These are phyloP conservation scores for Metschnikowia continentalis DNA, from an alignment of 805 yeast species.

Conservation along the genomic window DNA sequence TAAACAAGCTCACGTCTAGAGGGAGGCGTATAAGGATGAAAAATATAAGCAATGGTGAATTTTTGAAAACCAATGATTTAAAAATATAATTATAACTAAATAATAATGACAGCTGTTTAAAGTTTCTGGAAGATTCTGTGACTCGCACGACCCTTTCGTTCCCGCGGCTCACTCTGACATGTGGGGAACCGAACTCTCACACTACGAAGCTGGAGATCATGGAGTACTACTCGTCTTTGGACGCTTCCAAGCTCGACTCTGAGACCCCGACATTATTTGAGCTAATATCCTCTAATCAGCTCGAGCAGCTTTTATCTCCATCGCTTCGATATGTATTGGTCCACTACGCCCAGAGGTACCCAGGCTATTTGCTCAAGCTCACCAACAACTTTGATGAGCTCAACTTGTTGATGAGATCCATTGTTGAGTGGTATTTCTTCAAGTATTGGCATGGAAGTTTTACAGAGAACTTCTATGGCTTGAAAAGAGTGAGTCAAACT, in stretches of 20 bases:
- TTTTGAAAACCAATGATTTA: too few species aligned
- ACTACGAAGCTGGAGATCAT: constrained; percentile 32
- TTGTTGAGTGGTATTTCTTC: constrained; percentile 68
- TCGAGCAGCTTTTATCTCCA: constrained; percentile 74
- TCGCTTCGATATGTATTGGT: constrained; percentile 75
- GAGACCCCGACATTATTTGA: constrained; percentile 87
- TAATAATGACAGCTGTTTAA: neutral
- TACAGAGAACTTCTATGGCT: constrained; percentile 88
- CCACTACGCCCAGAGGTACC: constrained; percentile 75
- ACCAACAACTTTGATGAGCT: constrained; percentile 77
- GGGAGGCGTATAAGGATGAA: neutral
- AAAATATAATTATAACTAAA: neutral
- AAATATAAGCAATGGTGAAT: neutral
- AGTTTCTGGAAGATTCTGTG: neutral
- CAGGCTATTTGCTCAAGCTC: constrained; percentile 57
- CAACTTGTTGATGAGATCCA: constrained; percentile 53
- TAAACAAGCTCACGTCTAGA: neutral
- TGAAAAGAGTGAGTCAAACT: constrained; percentile 55
- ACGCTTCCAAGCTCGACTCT: constrained; percentile 69
- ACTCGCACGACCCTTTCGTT: neutral
- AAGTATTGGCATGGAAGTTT: constrained; percentile 77
- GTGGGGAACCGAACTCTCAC: constrained; percentile 5
- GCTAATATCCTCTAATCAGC: constrained; percentile 74
- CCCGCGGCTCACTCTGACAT: constrained; percentile 2
- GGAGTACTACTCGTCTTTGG: constrained; percentile 79